These are phyloP conservation scores for Saxophila tyrrhenica DNA, from an alignment of 495 filamentous ascomycete genomes.

Conservation along the genomic window DNA sequence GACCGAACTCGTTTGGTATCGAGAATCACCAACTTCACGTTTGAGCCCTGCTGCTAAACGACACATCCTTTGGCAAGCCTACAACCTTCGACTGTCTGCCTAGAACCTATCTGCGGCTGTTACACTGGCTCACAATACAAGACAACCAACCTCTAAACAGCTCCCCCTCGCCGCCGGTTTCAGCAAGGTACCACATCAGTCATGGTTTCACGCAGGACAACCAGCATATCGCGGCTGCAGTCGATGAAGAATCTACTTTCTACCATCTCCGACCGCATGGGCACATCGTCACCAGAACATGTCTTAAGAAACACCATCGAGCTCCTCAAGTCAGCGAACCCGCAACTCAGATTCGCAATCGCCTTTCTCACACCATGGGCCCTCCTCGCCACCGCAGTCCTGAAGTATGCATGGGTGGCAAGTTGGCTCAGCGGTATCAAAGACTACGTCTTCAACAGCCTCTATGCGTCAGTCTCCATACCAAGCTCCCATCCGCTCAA, in stretches of 20 bases:
- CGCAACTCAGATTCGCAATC: not conserved
- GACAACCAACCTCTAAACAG: too few species aligned
- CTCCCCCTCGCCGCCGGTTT: too few species aligned
- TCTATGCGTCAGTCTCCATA: not conserved
- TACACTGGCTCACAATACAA: too few species aligned
- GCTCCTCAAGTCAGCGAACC: not conserved
- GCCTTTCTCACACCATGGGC: conserved; percentile 1
- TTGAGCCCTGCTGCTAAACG: too few species aligned
- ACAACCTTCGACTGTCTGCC: too few species aligned
- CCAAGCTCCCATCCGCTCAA: not conserved
- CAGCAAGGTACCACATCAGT: too few species aligned
- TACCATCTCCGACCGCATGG: not conserved
- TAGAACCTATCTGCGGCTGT: too few species aligned
- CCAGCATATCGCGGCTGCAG: not conserved
- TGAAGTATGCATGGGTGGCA: not conserved
- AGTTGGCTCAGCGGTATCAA: not conserved
- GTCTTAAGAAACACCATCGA: not conserved
- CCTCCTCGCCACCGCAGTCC: not conserved
- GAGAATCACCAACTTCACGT: too few species aligned
- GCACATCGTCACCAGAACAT: not conserved
- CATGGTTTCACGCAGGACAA: not conserved
- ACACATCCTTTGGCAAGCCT: too few species aligned
- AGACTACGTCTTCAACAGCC: not conserved
- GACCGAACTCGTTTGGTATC: too few species aligned
- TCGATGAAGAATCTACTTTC: not conserved